Percentiles rank a stretch among this genome's conserved stretches.
Evolutionary conservation across 169 alveolate genomes (phyloP).

Genomic region (Perkinsus marinus): DNA sequence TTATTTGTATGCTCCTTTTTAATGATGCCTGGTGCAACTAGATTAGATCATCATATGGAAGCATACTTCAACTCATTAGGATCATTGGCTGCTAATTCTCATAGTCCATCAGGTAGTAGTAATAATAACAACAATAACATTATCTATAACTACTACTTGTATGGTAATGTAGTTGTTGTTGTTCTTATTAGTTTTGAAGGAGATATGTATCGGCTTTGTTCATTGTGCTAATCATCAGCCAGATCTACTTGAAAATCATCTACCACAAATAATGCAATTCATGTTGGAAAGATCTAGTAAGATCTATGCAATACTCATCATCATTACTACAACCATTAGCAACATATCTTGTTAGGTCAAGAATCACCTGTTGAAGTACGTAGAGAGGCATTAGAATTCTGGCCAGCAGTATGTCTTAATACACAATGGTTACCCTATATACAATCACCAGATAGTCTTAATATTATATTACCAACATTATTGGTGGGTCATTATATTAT

Average conservation of each 20-base stretch:
- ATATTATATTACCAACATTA: background rate
- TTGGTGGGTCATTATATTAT: background rate
- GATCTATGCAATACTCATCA: background rate
- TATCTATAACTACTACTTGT: too few relatives aligned
- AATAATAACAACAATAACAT: too few relatives aligned
- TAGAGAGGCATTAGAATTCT: background rate
- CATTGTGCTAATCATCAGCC: background rate
- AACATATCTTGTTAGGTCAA: too few relatives aligned
- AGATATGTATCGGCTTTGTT: background rate
- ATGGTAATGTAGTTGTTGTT: too few relatives aligned
- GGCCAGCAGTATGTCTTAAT: background rate
- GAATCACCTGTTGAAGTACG: background rate
- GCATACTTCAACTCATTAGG: background rate
- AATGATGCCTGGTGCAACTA: background rate
- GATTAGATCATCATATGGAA: background rate
- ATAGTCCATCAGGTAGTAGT: background rate
- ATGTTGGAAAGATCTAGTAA: background rate
- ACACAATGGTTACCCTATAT: background rate
- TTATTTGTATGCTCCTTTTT: background rate
- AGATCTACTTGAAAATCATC: background rate
- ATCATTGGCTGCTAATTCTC: background rate
- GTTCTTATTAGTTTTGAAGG: background rate
- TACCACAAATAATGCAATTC: background rate
- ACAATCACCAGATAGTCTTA: background rate
- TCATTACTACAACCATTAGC: background rate